phyloP scores from a whole-genome alignment of 352 stramenopile genomes.

The Thraustotheca clavata region DNA sequence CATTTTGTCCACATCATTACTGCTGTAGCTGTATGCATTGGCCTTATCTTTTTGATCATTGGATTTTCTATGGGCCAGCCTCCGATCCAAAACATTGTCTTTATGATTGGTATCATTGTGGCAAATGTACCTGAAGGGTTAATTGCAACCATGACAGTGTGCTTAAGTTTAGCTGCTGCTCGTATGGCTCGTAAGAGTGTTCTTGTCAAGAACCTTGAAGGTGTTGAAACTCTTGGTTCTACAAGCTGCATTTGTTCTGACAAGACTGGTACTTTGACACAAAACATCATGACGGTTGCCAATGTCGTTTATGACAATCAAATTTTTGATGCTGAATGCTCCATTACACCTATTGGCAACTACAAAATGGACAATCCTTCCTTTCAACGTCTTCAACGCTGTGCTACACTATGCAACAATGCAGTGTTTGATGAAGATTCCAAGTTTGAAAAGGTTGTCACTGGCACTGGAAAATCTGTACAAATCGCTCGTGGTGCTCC shows the following conservation, averaged over 20 bases:
- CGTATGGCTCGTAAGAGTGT: conserved; percentile 87
- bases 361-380: conserved; percentile 43
- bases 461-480: conserved; percentile 18
- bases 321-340: conserved; percentile 68
- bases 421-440: conserved; percentile 77
- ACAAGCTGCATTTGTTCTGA: conserved; percentile 93
- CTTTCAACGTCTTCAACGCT: conserved; percentile 66
- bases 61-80: conserved; percentile 43
- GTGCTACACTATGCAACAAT: conserved; percentile 87
- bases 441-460: conserved; percentile 42
- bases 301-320: conserved; percentile 65
- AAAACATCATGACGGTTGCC: conserved; percentile 93
- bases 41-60: conserved; percentile 52
- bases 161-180: conserved; percentile 85
- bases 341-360: conserved; percentile 52
- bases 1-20: conserved; percentile 65
- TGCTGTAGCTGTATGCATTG: conserved; percentile 43
- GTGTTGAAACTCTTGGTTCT: conserved; percentile 88
- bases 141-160: conserved; percentile 87
- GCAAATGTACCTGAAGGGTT: conserved; percentile 91
- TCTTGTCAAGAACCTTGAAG: conserved; percentile 92
- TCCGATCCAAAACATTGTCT: conserved; percentile 64
- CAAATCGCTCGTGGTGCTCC: conserved; percentile 24
- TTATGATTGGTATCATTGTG: conserved; percentile 95
- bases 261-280: conserved; percentile 92